Evolutionary conservation across 768 basidiomycete species (phyloP).

Genomic region (Termitomyces sp.): DNA sequence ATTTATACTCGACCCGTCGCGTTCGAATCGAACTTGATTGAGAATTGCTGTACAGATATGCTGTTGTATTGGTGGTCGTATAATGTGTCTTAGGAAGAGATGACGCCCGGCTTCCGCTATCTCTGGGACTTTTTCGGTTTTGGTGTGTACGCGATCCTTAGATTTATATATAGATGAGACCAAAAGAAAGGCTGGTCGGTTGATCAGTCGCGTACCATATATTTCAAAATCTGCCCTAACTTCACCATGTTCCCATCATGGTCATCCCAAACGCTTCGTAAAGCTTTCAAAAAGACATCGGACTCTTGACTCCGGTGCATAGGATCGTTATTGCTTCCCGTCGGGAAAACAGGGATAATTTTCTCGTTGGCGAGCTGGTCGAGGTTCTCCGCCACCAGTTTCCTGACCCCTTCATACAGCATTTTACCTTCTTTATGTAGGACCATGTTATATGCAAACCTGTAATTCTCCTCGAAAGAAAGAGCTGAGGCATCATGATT

Average conservation of each 20-base stretch:
- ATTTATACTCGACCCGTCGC: constrained; percentile 87
- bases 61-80: constrained; percentile 76
- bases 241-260: constrained; percentile 88
- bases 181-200: background rate
- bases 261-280: constrained; percentile 90
- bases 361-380: constrained; percentile 70
- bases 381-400: constrained; percentile 80
- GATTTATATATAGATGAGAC: constrained; percentile 7
- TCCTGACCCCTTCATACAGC: constrained; percentile 82
- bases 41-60: constrained; percentile 83
- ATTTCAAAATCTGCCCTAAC: constrained; percentile 86
- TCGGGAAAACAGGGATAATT: constrained; percentile 83
- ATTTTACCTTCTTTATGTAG: constrained; percentile 35
- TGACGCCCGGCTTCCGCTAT: constrained; percentile 80
- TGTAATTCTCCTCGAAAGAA: constrained; percentile 52
- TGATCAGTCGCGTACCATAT: constrained; percentile 69
- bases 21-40: constrained; percentile 84
- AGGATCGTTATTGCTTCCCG: constrained; percentile 60
- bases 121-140: constrained; percentile 67
- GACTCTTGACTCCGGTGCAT: constrained; percentile 80
- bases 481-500: constrained; percentile 89
- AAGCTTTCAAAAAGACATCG: constrained; percentile 78
- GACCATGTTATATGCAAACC: constrained; percentile 23
- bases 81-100: constrained; percentile 81
- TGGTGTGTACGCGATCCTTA: constrained; percentile 90